These are phyloP conservation scores for Candida palmyrensis DNA, from an alignment of 805 yeast species.

Conservation along the genomic window DNA sequence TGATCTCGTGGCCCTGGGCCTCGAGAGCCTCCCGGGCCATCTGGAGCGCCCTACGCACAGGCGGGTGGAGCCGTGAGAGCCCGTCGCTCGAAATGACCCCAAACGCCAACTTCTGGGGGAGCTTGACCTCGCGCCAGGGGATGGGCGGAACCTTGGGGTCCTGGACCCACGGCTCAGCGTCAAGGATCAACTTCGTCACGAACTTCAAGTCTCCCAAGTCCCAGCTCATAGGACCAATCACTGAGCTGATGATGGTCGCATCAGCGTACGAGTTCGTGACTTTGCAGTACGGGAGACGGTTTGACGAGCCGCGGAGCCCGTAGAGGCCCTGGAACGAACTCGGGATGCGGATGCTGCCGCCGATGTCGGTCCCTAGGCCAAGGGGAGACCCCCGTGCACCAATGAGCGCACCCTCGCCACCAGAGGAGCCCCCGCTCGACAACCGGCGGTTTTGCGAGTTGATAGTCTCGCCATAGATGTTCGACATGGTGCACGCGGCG, in stretches of 20 bases:
- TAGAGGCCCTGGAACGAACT: constrained; percentile 50
- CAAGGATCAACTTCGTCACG: constrained; percentile 5
- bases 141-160: constrained; percentile 5
- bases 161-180: constrained; percentile 5
- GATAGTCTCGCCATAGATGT: constrained; percentile 14
- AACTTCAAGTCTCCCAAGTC: constrained; percentile 4
- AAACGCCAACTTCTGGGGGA: constrained; percentile 1
- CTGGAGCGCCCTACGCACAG: constrained; percentile 5
- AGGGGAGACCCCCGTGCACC: constrained; percentile 38
- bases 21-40: constrained; percentile 2
- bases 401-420: constrained; percentile 48
- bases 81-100: constrained; percentile 5
- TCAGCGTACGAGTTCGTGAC: constrained; percentile 1
- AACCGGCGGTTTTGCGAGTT: constrained; percentile 29
- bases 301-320: constrained; percentile 45
- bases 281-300: constrained; percentile 35
- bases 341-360: constrained; percentile 53
- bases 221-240: constrained; percentile 15
- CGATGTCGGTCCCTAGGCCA: constrained; percentile 43
- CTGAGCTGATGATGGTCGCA: constrained; percentile 3
- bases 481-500: constrained; percentile 3
- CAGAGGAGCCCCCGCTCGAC: constrained; percentile 51
- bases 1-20: constrained; percentile 39
- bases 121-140: constrained; percentile 2
- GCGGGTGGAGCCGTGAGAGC: constrained; percentile 5